Conservation (phyloP, 1,284 basidiomycete genomes). For the Amylostereum areolatum region DNA sequence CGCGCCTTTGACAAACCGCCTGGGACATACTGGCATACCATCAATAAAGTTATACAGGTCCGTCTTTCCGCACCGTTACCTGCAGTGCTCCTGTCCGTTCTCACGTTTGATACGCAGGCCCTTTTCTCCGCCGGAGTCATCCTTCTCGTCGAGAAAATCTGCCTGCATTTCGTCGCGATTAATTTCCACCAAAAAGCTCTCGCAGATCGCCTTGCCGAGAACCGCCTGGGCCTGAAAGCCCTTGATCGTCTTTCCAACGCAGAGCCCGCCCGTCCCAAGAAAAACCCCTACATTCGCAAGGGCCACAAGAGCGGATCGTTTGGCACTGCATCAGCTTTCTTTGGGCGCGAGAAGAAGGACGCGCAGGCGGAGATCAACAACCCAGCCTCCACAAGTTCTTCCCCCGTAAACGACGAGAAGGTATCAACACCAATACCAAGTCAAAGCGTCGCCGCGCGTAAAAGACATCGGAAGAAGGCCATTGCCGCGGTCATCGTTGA, state of each 20-base stretch:
- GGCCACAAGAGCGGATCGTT: slow-evolving; percentile 26
- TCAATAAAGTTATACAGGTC: slow-evolving; percentile 69
- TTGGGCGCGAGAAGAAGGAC: slow-evolving; percentile 7
- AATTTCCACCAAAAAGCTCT: slow-evolving; percentile 72
- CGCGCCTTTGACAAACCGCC: slow-evolving; percentile 51
- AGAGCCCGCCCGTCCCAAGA: slow-evolving; percentile 33
- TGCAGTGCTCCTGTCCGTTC: neutral
- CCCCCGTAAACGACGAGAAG: slow-evolving; percentile 11
- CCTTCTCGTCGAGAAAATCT: slow-evolving; percentile 64
- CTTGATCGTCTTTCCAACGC: slow-evolving; percentile 66
- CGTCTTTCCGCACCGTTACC: slow-evolving; percentile 5
- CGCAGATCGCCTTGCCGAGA: slow-evolving; percentile 65
- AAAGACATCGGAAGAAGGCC: slow-evolving; percentile 41
- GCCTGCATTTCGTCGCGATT: slow-evolving; percentile 71
- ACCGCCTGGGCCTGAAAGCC: slow-evolving; percentile 60
- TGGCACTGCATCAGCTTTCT: slow-evolving; percentile 24
- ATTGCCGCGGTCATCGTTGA: slow-evolving; percentile 65
- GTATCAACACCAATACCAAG: neutral
- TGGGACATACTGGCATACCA: slow-evolving; percentile 57
- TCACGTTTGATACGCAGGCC: slow-evolving; percentile 31
- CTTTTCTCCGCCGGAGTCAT: slow-evolving; percentile 60
- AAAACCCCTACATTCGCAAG: slow-evolving; percentile 26
- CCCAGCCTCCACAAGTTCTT: slow-evolving; percentile 2
- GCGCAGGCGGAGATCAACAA: neutral
- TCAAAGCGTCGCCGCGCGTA: slow-evolving; percentile 23